phyloP scores from a whole-genome alignment of 345 rosid genomes.

The Melaleuca alternifolia region DNA sequence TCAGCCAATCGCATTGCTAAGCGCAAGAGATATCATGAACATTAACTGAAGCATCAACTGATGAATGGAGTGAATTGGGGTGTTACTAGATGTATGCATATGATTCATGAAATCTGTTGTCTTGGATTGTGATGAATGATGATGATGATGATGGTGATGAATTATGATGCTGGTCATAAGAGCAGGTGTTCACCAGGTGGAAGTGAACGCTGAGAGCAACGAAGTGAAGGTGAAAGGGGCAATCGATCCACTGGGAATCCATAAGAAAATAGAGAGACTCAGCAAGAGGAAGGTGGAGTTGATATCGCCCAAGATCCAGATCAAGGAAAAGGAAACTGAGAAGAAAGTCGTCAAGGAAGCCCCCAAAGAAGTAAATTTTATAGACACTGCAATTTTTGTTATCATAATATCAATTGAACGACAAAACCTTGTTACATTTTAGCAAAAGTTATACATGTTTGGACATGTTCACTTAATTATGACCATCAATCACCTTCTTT shows the following conservation, averaged over 20 bases:
- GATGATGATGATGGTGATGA: neutral
- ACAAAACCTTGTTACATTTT: neutral
- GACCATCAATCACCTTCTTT: neutral
- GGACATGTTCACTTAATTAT: neutral
- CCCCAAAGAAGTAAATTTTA: slow-evolving; percentile 24
- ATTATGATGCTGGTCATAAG: neutral
- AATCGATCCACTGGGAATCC: slow-evolving; percentile 43
- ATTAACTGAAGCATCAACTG: neutral
- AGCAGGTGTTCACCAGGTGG: slow-evolving; percentile 66
- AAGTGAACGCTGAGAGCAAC: slow-evolving; percentile 36
- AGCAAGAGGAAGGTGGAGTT: slow-evolving; percentile 63
- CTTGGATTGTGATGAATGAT: neutral
- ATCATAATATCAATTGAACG: neutral
- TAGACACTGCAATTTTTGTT: neutral
- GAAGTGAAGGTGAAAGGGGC: slow-evolving; percentile 71
- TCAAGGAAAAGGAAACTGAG: slow-evolving; percentile 13
- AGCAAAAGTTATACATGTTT: neutral
- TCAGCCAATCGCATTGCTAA: neutral
- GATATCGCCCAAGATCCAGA: slow-evolving; percentile 40
- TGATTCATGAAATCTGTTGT: neutral
- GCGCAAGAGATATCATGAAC: neutral
- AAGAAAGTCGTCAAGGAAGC: slow-evolving; percentile 28
- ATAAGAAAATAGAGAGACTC: slow-evolving; percentile 47
- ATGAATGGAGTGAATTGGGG: neutral
- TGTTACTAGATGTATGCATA: neutral